A percentile compares a stretch with the other conserved stretches of the same genome.
Conservation (phyloP, 306 rosid species). For the Cyclanthera cordifolia region DNA sequence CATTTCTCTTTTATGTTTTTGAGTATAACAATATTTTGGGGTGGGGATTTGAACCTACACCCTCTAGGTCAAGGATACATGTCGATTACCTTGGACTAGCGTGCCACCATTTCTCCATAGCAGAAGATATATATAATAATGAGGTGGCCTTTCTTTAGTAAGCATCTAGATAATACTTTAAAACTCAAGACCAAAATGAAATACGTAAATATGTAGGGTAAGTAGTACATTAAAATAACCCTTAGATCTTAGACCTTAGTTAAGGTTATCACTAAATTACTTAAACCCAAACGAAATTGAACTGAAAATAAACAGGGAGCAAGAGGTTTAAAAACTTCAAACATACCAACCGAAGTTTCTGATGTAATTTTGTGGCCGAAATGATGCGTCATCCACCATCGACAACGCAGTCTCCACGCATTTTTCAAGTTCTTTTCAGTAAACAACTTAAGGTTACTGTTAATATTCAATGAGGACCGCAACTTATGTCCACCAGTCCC, state of each 20-base stretch:
- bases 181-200: not conserved
- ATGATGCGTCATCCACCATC: constrained; percentile 65
- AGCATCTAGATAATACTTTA: not conserved
- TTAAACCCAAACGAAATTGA: not conserved
- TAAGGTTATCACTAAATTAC: not conserved
- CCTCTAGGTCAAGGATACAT: too few relatives aligned
- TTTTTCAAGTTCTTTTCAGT: constrained; percentile 33
- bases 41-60: too few relatives aligned
- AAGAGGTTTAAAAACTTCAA: not conserved
- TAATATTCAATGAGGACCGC: constrained; percentile 13
- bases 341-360: constrained; percentile 47
- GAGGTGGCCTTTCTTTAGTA: not conserved
- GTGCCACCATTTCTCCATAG: not conserved
- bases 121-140: too few relatives aligned
- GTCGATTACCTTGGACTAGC: too few relatives aligned
- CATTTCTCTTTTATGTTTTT: too few relatives aligned
- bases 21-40: too few relatives aligned
- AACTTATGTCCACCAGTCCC: constrained; percentile 15
- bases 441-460: constrained; percentile 40
- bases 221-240: not conserved
- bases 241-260: not conserved
- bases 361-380: constrained; percentile 35
- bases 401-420: constrained; percentile 60
- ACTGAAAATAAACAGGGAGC: not conserved
- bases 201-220: not conserved